phyloP scores from a whole-genome alignment of 208 protist genomes.

The Trypanosoma rangeli region DNA sequence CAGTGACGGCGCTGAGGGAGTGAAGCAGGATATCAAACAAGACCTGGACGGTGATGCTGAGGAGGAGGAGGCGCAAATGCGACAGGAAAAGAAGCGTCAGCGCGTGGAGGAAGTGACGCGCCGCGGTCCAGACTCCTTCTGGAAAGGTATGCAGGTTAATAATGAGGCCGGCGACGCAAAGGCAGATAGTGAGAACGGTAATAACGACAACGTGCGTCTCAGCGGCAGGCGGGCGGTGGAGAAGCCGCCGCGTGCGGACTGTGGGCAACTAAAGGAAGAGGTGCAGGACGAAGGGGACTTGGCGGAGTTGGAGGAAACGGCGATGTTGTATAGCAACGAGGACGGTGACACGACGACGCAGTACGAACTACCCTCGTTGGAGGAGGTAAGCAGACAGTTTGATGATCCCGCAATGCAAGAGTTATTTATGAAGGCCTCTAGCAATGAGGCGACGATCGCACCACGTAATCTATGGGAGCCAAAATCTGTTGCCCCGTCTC shows the following conservation, averaged over 20 bases:
- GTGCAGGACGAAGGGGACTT: constrained; percentile 38
- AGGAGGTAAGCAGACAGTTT: constrained; percentile 83
- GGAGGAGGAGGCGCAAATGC: constrained; percentile 10
- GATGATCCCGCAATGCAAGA: constrained; percentile 72
- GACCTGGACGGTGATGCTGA: neutral
- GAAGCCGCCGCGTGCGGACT: neutral
- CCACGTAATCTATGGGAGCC: constrained; percentile 22
- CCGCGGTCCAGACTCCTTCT: constrained; percentile 22
- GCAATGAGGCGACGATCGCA: constrained; percentile 25
- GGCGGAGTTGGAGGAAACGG: constrained; percentile 48
- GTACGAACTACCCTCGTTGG: constrained; percentile 70
- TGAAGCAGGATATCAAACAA: constrained; percentile 5
- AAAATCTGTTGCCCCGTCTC: neutral
- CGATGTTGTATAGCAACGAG: constrained; percentile 11
- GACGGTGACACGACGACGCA: constrained; percentile 23
- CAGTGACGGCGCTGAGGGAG: neutral
- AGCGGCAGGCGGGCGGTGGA: constrained; percentile 13
- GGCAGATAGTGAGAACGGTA: constrained; percentile 19
- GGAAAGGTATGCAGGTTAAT: constrained; percentile 4
- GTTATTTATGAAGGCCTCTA: constrained; percentile 81
- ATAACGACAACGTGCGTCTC: constrained; percentile 11
- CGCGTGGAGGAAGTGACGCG: constrained; percentile 24
- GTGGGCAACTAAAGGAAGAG: constrained; percentile 1
- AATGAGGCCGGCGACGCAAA: constrained; percentile 3
- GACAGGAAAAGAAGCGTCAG: constrained; percentile 10